Evolutionary conservation across 164 flowering plant species (phyloP).

Genomic region (Berberis vulgaris): DNA sequence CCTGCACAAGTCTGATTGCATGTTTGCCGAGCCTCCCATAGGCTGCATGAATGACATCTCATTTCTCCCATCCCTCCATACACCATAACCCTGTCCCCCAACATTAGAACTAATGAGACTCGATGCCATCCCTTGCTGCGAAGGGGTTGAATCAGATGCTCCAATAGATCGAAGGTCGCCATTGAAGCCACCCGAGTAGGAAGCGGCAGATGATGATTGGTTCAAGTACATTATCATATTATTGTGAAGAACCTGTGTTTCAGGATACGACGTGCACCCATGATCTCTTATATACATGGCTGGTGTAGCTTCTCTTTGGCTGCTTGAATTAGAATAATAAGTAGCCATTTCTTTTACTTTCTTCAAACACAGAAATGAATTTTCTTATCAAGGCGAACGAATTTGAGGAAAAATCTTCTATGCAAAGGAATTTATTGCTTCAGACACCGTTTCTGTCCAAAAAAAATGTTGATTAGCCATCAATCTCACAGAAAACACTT

Average conservation of each 20-base stretch:
- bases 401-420: conserved; percentile 1
- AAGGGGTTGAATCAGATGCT: conserved; percentile 27
- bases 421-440: conserved; percentile 2
- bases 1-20: conserved; percentile 13
- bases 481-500: no score
- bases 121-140: conserved; percentile 42
- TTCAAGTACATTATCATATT: conserved; percentile 48
- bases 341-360: conserved; percentile 42
- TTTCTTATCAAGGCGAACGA: background rate
- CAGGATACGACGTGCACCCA: conserved; percentile 32
- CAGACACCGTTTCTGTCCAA: conserved; percentile 6
- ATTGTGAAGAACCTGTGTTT: conserved; percentile 31
- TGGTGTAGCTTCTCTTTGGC: conserved; percentile 45
- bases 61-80: conserved; percentile 54
- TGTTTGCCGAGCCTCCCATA: conserved; percentile 16
- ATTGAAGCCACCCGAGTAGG: conserved; percentile 33
- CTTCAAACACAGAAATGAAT: background rate
- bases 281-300: conserved; percentile 43
- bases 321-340: conserved; percentile 43
- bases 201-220: conserved; percentile 32
- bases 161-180: conserved; percentile 30
- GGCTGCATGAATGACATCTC: conserved; percentile 46
- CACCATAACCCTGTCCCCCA: conserved; percentile 27
- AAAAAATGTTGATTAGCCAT: background rate
- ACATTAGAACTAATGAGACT: conserved; percentile 30